Evolutionary conservation across 129 eudicot genomes (phyloP).

Genomic region (Flaveria brownii): DNA sequence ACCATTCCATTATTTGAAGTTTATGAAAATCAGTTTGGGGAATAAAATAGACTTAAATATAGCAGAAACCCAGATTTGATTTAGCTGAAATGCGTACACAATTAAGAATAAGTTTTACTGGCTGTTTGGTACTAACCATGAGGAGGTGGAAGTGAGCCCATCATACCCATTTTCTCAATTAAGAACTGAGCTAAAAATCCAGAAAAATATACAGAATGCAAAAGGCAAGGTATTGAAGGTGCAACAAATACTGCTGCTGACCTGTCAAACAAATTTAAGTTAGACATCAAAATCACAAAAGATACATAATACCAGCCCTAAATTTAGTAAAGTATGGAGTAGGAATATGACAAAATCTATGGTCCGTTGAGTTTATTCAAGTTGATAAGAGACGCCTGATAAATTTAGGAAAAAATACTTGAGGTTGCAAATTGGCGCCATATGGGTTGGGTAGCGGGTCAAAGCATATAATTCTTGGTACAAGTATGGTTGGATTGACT

Average conservation of each 20-base stretch:
- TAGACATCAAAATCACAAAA: constrained; percentile 20
- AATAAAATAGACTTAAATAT: neutral
- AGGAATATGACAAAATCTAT: neutral
- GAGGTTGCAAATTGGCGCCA: neutral
- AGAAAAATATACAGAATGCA: constrained; percentile 75
- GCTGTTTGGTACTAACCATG: constrained; percentile 63
- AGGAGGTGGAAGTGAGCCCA: constrained; percentile 92
- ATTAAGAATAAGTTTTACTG: neutral
- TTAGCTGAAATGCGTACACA: neutral
- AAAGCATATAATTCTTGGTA: neutral
- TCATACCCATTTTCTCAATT: constrained; percentile 98
- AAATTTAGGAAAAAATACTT: neutral
- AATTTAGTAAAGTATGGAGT: neutral
- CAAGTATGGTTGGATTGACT: neutral
- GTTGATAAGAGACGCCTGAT: neutral
- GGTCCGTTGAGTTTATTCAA: neutral
- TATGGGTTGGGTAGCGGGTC: neutral
- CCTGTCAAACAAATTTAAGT: constrained; percentile 51
- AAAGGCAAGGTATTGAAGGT: constrained; percentile 70
- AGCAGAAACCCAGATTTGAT: constrained; percentile 1
- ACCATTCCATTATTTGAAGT: neutral
- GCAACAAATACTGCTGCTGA: constrained; percentile 55
- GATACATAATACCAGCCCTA: neutral
- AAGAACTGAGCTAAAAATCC: constrained; percentile 72
- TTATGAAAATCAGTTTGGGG: constrained; percentile 13